Evolutionary conservation across 345 rosid genomes (phyloP).

Genomic region (Erucastrum elatum): DNA sequence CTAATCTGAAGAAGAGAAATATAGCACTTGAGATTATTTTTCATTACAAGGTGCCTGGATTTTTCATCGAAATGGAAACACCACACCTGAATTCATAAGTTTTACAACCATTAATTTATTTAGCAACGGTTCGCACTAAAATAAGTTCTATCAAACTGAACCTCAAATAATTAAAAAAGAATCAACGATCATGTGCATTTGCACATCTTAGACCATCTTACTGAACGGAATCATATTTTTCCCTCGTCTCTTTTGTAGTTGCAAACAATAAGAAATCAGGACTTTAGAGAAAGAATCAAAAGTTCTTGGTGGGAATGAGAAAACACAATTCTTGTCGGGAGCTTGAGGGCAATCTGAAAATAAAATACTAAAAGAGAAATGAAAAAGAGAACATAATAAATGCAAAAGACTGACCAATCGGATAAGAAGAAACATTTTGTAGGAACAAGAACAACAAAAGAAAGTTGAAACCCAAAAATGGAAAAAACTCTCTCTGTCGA

Average conservation of each 20-base stretch:
- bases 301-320: background rate
- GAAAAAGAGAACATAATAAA: background rate
- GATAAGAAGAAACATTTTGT: conserved; percentile 26
- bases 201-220: background rate
- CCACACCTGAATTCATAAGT: background rate
- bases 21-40: too few relatives aligned
- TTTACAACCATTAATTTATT: background rate
- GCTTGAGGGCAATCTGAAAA: background rate
- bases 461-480: conserved; percentile 27
- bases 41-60: background rate
- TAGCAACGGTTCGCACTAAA: background rate
- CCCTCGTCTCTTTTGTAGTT: background rate
- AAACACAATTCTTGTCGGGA: background rate
- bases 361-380: background rate
- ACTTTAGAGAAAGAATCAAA: background rate
- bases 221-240: background rate
- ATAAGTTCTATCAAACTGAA: background rate
- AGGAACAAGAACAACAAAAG: background rate
- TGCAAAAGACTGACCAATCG: conserved; percentile 27
- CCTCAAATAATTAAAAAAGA: background rate
- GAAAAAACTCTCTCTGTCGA: conserved; percentile 61
- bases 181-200: background rate
- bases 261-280: background rate
- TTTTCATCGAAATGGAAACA: background rate
- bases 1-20: background rate